Evolutionary conservation across 345 rosid genomes (phyloP).

Genomic region (Dimocarpus longan): DNA sequence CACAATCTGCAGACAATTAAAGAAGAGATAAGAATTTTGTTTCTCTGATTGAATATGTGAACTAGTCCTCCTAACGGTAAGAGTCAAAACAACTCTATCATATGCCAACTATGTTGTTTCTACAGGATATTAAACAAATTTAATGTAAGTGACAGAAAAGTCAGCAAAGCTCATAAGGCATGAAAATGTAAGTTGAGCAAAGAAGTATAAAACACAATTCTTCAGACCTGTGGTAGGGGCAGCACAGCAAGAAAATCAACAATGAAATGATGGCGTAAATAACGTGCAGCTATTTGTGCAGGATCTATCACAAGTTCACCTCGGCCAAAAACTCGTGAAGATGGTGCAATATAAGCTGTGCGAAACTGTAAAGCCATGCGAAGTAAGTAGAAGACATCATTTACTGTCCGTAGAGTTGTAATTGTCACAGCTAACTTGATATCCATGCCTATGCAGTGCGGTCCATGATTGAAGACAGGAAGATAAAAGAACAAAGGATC

Average conservation of each 20-base stretch:
- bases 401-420: slow-evolving; percentile 53
- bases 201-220: slow-evolving; percentile 5
- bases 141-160: background rate
- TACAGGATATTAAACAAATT: background rate
- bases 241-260: slow-evolving; percentile 75
- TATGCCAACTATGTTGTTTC: background rate
- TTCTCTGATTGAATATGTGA: background rate
- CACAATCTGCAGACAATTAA: slow-evolving; percentile 48
- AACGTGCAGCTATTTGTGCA: slow-evolving; percentile 69
- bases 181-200: background rate
- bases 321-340: slow-evolving; percentile 90
- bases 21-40: background rate
- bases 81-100: background rate
- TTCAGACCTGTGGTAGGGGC: slow-evolving; percentile 80
- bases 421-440: slow-evolving; percentile 57
- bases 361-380: slow-evolving; percentile 82
- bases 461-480: slow-evolving; percentile 56
- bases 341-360: slow-evolving; percentile 84
- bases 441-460: slow-evolving; percentile 65
- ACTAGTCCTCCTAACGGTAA: background rate
- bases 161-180: background rate
- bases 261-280: slow-evolving; percentile 64
- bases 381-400: slow-evolving; percentile 64
- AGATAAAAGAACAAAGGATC: slow-evolving; percentile 87
- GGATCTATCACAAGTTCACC: slow-evolving; percentile 95